A percentile compares a stretch with the other conserved stretches of the same genome.
These are phyloP conservation scores for Tetrapisispora pingtungensis DNA, from an alignment of 805 yeast species.

Conservation along the genomic window DNA sequence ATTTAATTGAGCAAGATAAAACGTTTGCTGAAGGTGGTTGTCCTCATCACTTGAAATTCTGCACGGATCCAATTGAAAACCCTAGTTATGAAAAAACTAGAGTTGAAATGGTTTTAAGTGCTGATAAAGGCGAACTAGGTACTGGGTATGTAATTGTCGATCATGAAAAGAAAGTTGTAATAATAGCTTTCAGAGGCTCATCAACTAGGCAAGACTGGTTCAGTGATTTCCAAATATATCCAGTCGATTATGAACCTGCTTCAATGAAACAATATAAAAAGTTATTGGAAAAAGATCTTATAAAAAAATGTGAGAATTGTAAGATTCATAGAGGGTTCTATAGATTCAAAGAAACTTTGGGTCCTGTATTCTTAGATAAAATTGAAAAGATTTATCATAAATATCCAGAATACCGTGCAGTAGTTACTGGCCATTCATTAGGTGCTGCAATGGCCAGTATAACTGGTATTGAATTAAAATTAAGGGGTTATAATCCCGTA, in stretches of 20 bases:
- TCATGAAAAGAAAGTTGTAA: slow-evolving; percentile 33
- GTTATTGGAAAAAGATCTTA: slow-evolving; percentile 15
- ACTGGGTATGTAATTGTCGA: slow-evolving; percentile 48
- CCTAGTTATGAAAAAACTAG: slow-evolving; percentile 25
- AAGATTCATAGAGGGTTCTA: slow-evolving; percentile 58
- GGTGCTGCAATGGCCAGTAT: slow-evolving; percentile 64
- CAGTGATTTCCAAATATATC: slow-evolving; percentile 43
- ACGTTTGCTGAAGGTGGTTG: slow-evolving; percentile 28
- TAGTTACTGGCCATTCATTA: slow-evolving; percentile 63
- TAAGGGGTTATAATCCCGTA: slow-evolving; percentile 44
- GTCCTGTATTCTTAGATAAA: slow-evolving; percentile 29
- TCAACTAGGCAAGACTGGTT: slow-evolving; percentile 51
- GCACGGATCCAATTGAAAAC: slow-evolving; percentile 19
- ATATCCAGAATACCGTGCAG: slow-evolving; percentile 40
- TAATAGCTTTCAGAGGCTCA: slow-evolving; percentile 56
- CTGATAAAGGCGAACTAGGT: slow-evolving; percentile 39
- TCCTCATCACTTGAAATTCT: slow-evolving; percentile 23
- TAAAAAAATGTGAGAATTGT: slow-evolving; percentile 39
- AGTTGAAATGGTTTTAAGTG: slow-evolving; percentile 33
- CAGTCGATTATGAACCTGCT: slow-evolving; percentile 40
- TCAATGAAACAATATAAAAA: slow-evolving; percentile 19
- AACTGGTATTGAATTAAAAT: slow-evolving; percentile 50
- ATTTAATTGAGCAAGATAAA: slow-evolving; percentile 15
- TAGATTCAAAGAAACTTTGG: slow-evolving; percentile 35
- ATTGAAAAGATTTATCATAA: slow-evolving; percentile 29